These are phyloP conservation scores for Rhytidiadelphus loreus DNA, from an alignment of 225 moss, liverwort and hornwort genomes.

Conservation along the genomic window DNA sequence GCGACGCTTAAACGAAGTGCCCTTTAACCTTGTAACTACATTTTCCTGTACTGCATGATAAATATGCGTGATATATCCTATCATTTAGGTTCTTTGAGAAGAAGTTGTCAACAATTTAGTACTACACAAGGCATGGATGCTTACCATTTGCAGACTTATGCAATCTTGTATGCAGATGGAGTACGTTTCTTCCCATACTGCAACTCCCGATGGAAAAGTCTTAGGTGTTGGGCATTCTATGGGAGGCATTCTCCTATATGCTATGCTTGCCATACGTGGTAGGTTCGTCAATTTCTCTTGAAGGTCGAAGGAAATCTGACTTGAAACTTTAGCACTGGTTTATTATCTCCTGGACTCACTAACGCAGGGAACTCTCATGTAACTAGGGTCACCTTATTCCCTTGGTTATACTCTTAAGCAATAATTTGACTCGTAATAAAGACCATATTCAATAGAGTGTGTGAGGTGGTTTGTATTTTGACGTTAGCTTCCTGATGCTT, in stretches of 20 bases:
- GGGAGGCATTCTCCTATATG: slow-evolving; percentile 96
- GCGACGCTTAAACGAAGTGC: background rate
- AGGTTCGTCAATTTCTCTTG: slow-evolving; percentile 23
- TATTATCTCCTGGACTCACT: background rate
- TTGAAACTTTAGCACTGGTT: background rate
- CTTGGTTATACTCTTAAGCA: background rate
- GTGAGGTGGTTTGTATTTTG: background rate
- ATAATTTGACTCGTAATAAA: background rate
- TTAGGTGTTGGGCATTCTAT: slow-evolving; percentile 87
- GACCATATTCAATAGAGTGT: background rate
- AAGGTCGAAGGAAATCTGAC: background rate
- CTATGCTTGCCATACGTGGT: slow-evolving; percentile 78
- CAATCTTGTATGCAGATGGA: slow-evolving; percentile 62
- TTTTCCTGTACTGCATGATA: background rate
- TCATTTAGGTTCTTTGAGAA: background rate
- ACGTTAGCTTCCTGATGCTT: background rate
- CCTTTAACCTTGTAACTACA: background rate
- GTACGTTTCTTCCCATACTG: slow-evolving; percentile 43
- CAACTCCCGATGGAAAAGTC: slow-evolving; percentile 69
- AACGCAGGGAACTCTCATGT: background rate
- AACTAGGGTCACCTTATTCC: background rate
- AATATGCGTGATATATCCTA: background rate
- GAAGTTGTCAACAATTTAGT: background rate
- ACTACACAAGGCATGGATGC: background rate
- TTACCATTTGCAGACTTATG: slow-evolving; percentile 4